A percentile compares a stretch with the other conserved stretches of the same genome.
phyloP scores from a whole-genome alignment of 176 grass and related monocot species.

The Aegilops speltoides region DNA sequence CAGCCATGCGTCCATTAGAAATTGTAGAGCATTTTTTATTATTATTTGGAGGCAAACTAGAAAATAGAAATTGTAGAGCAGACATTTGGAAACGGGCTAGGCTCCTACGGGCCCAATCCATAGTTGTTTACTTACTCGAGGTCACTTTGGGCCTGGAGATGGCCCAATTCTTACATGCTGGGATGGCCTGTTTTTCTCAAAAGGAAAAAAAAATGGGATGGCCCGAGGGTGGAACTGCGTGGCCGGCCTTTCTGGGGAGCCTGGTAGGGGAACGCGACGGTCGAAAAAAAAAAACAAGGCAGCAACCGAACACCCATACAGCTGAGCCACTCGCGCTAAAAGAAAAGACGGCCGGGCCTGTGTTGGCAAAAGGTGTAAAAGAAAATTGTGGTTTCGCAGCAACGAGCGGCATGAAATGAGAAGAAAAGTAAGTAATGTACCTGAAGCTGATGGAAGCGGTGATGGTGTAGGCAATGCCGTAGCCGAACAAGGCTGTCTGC shows the following conservation, averaged over 20 bases:
- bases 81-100: too few species aligned
- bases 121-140: too few species aligned
- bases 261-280: background rate
- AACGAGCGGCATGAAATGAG: too few species aligned
- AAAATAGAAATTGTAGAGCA: too few species aligned
- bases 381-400: background rate
- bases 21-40: too few species aligned
- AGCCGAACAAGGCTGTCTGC: conserved; percentile 70
- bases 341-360: background rate
- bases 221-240: background rate
- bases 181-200: too few species aligned
- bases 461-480: conserved; percentile 87
- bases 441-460: conserved; percentile 80
- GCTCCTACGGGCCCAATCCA: background rate
- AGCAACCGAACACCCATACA: background rate
- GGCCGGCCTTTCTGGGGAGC: background rate
- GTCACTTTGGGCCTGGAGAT: too few species aligned
- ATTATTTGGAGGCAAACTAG: too few species aligned
- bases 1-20: too few species aligned
- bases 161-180: too few species aligned
- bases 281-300: background rate
- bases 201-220: background rate
- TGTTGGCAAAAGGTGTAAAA: background rate
- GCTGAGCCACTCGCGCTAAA: background rate
- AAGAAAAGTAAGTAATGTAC: background rate